A percentile compares a stretch with the other conserved stretches of the same genome.
These are phyloP conservation scores for Colletotrichum agaves DNA, from an alignment of 2,329 filamentous ascomycete species.

Conservation along the genomic window DNA sequence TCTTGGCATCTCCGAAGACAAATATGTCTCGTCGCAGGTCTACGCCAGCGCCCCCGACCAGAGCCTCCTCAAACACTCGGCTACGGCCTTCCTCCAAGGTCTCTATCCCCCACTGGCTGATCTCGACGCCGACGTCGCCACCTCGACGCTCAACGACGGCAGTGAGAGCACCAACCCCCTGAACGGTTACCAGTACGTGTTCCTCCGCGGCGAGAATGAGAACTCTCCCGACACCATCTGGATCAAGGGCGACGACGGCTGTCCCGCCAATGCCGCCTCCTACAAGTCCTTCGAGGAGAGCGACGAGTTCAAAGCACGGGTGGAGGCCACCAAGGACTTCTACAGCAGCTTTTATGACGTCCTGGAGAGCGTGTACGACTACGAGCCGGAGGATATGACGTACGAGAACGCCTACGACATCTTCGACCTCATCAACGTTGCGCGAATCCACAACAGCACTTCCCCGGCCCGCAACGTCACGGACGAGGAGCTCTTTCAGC, in stretches of 20 bases:
- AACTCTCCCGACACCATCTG: constrained; percentile 49
- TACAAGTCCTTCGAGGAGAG: constrained; percentile 45
- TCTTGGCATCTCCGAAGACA: constrained; percentile 47
- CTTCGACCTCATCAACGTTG: constrained; percentile 50
- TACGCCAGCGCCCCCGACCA: constrained; percentile 48
- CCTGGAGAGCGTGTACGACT: constrained; percentile 46
- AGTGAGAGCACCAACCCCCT: constrained; percentile 36
- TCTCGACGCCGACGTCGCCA: constrained; percentile 42
- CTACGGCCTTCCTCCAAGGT: constrained; percentile 50
- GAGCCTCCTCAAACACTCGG: constrained; percentile 48
- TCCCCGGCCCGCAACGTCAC: constrained; percentile 46
- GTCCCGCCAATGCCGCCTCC: constrained; percentile 43
- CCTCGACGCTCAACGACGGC: constrained; percentile 44
- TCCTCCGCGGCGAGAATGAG: constrained; percentile 44
- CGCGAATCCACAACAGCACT: constrained; percentile 46
- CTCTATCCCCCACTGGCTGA: constrained; percentile 47
- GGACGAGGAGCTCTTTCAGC: constrained; percentile 46
- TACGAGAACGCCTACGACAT: constrained; percentile 50
- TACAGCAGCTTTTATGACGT: constrained; percentile 46
- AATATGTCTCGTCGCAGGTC: constrained; percentile 46
- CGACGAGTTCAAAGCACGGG: constrained; percentile 41
- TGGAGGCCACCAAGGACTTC: constrained; percentile 45
- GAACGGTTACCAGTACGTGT: constrained; percentile 49
- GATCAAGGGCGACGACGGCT: constrained; percentile 51
- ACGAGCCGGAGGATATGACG: constrained; percentile 45